Base-by-base conservation (phyloP, 106 monocot genomes). In the Dendrobium catenatum region DNA sequence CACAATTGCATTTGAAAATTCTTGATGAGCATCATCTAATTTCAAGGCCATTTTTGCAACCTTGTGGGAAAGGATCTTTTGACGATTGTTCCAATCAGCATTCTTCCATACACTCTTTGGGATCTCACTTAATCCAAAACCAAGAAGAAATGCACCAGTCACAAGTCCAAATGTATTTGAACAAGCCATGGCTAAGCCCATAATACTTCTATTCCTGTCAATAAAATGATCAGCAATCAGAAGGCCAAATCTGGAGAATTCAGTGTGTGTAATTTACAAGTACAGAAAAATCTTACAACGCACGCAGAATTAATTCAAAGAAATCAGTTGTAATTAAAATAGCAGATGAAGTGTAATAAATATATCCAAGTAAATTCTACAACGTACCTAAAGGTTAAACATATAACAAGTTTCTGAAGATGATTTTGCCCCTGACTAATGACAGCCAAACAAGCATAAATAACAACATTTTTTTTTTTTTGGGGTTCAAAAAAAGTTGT, bases 111-210 rank as follows among this genome's bases (percentile, higher is more conserved):
- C 93, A 85, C 87, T 93, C 77, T 89, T 95, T 68, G 98, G 98
- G 77, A 98, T 98, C 86, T 98, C 94, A 70, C 98, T 98, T 82
- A 98, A 87, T 46, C 98, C 94, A 93, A 95, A 98, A 61, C 98
- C 98, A 85, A 98, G 91, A 85, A 98, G 94, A 87, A 98, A 98
- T 78, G 98, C 98, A 86, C 98, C 98, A 18, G 98, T 98, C 9
- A 98, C 94, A 49, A 98, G 92, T 47, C 98, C 98, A 93, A 98
- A 98, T n/a, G 98, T 98, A 85, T 98, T 98, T 81, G 98, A 98
- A 76, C 92, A 98, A 85, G 94, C 95, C 98, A 98, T 98, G 11
- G 93, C 92, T 29, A 98, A 85, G 68, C 85, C 94, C 80, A 91
- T 75, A 77, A 94, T 80, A 85, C 81, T 58, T 16, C 80, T 85